Percentiles rank a stretch among this genome's conserved stretches.
Conservation (phyloP, 1,284 basidiomycete species). For the Earliella scabrosa region DNA sequence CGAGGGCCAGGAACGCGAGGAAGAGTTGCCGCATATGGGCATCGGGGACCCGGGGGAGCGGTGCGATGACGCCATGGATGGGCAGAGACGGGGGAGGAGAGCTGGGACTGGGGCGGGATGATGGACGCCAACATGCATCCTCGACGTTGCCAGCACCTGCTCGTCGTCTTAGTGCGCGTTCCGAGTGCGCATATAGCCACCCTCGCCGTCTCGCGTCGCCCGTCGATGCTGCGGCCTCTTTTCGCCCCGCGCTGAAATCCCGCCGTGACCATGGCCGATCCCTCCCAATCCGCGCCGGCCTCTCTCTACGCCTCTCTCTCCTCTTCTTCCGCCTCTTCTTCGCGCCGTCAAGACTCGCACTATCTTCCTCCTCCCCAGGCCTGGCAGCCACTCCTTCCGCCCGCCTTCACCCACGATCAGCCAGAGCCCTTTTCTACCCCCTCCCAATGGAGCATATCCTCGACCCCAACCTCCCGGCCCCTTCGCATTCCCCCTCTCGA, state of each 20-base stretch:
- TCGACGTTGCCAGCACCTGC: no score
- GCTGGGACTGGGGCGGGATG: no score
- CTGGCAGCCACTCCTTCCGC: background rate
- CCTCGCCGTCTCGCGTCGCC: no score
- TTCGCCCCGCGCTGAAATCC: background rate
- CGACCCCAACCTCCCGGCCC: conserved; percentile 3
- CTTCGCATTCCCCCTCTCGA: conserved; percentile 2
- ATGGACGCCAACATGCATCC: no score
- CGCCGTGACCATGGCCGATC: background rate
- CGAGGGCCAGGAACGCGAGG: no score
- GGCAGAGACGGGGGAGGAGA: no score
- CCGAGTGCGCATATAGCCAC: no score
- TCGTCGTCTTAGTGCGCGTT: no score
- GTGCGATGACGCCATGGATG: no score
- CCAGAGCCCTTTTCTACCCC: conserved; percentile 3
- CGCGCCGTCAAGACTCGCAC: background rate
- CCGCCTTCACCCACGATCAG: conserved; percentile 15
- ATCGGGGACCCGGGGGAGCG: no score
- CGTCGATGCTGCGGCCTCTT: no score
- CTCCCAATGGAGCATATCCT: background rate
- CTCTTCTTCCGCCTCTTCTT: conserved; percentile 10
- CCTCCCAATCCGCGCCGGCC: background rate
- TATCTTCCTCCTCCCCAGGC: background rate
- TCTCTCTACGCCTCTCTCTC: background rate
- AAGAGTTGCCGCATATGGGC: no score